Percentiles rank a stretch among this genome's conserved stretches.
Evolutionary conservation across 352 stramenopile species (phyloP).

Genomic region (Globisporangium uncinulatum): DNA sequence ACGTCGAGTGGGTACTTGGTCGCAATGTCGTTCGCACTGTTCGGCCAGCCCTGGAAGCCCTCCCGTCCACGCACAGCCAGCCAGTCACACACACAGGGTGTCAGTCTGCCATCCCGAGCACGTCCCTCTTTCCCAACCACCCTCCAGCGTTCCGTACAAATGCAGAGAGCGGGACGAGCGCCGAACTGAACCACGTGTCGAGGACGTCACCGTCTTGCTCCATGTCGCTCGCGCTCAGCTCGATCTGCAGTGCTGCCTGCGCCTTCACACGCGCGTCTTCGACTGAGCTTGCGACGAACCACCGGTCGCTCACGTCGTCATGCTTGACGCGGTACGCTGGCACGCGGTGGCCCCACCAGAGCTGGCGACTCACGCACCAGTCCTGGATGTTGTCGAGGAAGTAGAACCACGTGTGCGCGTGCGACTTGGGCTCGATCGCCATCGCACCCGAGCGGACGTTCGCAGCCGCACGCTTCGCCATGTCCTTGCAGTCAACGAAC

Average conservation of each 20-base stretch:
- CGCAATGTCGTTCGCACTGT: constrained; percentile 57
- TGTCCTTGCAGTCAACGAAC: constrained; percentile 91
- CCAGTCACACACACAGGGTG: constrained; percentile 3
- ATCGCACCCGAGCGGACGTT: constrained; percentile 94
- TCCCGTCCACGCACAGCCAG: constrained; percentile 30
- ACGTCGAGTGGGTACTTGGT: constrained; percentile 58
- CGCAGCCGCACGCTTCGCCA: constrained; percentile 92
- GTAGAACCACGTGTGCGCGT: constrained; percentile 94
- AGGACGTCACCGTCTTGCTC: constrained; percentile 98
- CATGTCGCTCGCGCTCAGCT: constrained; percentile 75
- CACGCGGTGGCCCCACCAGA: constrained; percentile 99
- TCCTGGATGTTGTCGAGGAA: constrained; percentile 99
- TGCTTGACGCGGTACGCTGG: constrained; percentile 92
- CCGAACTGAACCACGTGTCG: constrained; percentile 99
- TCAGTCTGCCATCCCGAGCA: neutral
- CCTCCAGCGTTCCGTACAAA: constrained; percentile 30
- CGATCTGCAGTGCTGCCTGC: constrained; percentile 67
- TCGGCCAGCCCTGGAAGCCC: constrained; percentile 87
- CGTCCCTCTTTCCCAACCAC: neutral
- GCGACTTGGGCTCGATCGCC: constrained; percentile 92
- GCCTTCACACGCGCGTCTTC: constrained; percentile 90
- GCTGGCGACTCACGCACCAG: constrained; percentile 98
- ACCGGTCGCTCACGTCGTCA: constrained; percentile 48
- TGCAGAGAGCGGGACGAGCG: constrained; percentile 91
- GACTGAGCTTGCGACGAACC: constrained; percentile 93